Conservation (phyloP, 148 eudicot species). For the Agrostemma githago region DNA sequence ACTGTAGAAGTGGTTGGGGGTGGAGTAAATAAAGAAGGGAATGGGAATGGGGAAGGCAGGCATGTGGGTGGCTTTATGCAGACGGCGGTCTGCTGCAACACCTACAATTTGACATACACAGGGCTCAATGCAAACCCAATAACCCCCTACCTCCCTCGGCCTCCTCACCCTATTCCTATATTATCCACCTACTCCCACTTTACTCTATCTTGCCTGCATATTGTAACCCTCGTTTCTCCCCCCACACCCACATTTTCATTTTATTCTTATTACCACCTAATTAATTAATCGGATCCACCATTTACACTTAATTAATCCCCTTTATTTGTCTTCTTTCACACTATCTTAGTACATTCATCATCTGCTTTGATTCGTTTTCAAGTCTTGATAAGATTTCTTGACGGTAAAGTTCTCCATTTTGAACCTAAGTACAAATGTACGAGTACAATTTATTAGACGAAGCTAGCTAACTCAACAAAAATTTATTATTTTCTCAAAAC, state of each 20-base stretch:
- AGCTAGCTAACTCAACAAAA: no score
- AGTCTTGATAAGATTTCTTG: no score
- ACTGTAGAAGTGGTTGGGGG: no score
- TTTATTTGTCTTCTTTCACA: neutral
- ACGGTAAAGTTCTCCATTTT: no score
- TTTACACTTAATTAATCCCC: neutral
- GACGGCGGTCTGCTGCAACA: constrained; percentile 3
- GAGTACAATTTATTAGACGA: no score
- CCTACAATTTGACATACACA: neutral
- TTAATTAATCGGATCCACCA: neutral
- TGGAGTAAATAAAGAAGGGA: no score
- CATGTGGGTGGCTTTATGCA: neutral
- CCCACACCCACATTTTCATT: neutral
- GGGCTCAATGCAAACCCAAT: constrained; percentile 4
- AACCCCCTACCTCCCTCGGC: neutral
- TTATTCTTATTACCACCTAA: no score
- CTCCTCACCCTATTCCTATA: neutral
- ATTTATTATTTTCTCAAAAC: no score
- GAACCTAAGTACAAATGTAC: no score
- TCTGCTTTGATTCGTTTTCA: no score
- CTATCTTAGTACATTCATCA: no score
- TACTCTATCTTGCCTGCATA: neutral
- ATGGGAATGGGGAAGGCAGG: no score
- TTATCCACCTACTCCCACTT: neutral
- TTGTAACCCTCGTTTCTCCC: neutral